Percentiles rank a stretch among this genome's conserved stretches.
These are phyloP conservation scores for Erodium moschatum DNA, from an alignment of 441 rosid genomes.

Conservation along the genomic window DNA sequence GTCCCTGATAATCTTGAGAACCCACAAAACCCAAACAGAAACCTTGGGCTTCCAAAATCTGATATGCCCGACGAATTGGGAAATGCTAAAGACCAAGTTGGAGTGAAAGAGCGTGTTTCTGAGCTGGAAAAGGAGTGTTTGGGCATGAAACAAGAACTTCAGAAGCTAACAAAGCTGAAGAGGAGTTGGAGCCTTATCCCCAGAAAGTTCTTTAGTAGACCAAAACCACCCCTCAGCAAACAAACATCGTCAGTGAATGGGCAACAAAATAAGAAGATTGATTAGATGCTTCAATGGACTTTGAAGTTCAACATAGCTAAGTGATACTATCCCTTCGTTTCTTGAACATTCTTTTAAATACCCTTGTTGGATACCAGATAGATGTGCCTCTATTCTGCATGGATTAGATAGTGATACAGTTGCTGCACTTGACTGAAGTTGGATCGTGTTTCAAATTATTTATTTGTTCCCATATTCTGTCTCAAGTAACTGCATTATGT, in stretches of 20 bases:
- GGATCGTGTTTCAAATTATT: background rate
- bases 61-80: conserved; percentile 12
- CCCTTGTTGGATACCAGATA: conserved; percentile 8
- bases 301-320: conserved; percentile 4
- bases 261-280: conserved; percentile 20
- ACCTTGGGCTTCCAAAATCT: conserved; percentile 36
- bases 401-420: conserved; percentile 13
- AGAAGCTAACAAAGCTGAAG: conserved; percentile 59
- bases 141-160: conserved; percentile 70
- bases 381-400: conserved; percentile 2
- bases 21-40: conserved; percentile 30
- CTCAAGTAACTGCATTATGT: background rate
- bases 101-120: conserved; percentile 56
- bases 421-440: conserved; percentile 4
- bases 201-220: conserved; percentile 27
- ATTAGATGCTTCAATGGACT: conserved; percentile 9
- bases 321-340: background rate
- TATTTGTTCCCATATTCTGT: background rate
- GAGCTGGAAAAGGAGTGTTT: conserved; percentile 74
- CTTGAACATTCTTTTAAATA: conserved; percentile 1
- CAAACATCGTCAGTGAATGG: conserved; percentile 15
- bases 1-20: conserved; percentile 54
- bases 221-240: conserved; percentile 46
- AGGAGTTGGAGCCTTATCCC: conserved; percentile 41
- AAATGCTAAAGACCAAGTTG: conserved; percentile 14